Base-by-base conservation (phyloP, 345 rosid species). In the Hibiscus tridactylites region DNA sequence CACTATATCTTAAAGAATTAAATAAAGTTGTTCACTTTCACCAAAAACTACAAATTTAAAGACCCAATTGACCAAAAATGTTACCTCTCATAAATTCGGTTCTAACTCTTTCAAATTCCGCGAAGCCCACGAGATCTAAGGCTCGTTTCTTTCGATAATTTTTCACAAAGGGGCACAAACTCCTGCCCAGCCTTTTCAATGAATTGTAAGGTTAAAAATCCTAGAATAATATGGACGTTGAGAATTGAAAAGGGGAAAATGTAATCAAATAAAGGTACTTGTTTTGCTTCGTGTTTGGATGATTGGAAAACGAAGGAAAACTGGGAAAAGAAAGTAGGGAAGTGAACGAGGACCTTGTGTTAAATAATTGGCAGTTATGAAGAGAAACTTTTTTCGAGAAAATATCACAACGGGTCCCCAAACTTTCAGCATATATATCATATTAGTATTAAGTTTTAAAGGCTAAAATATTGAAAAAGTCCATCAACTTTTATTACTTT, bases 21-120 rank as follows among this genome's bases (percentile, higher is more conserved):
- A 16, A 47, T 8, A 26, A 47, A 67, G 26, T 26, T 47, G 39
- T 28, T 67, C 39, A 67, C 39, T 67, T 24, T 49, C 71, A 67
- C 71, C 39, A 67, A 47, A 67, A 67, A 26, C 58, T 67, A 49
- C 12, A 49, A 67, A 67, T 67, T 67, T 15, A 47, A 67, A 26
- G n/a, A 28, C 71, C 24, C 57, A 66, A 47, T 24, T 47, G 70
- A 66, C 57, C 68, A 39, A 28, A 67, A 64, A 46, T 46, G 71
- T 28, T 26, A 67, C 71, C 71, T 67, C 9, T 39, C 28, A 67
- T 6, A 13, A 29, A 49, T 28, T 67, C 15, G 29, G 35, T 21
- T 15, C 58, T 7, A 66, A 46, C 13, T 47, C 70, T 47, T 66
- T 47, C n/a, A 47, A 66, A 66, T 47, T 65, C 56, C 21, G 2